phyloP scores from a whole-genome alignment of 495 filamentous ascomycete genomes.

The Tirmania nivea region DNA sequence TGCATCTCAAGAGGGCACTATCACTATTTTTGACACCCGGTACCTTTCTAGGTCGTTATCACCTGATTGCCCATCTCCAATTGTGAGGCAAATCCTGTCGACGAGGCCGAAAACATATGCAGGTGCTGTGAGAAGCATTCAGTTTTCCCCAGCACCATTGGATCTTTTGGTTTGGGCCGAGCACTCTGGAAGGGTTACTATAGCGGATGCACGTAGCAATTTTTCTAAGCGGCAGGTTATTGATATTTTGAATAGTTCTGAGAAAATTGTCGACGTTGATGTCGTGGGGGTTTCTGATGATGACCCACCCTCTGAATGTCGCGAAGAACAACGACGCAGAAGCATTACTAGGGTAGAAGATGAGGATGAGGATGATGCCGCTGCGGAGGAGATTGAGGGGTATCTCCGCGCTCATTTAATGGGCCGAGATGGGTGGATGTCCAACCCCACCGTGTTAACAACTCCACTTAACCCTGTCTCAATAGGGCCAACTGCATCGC shows the following conservation, averaged over 20 bases:
- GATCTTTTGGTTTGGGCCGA: conserved; percentile 90
- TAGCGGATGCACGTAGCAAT: conserved; percentile 61
- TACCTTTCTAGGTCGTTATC: conserved; percentile 22
- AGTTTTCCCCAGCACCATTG: conserved; percentile 72
- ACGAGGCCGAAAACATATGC: conserved; percentile 35
- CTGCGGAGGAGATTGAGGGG: neutral
- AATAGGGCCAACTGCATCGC: neutral
- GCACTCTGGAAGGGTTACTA: conserved; percentile 59
- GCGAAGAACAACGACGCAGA: conserved; percentile 7
- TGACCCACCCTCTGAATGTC: conserved; percentile 9
- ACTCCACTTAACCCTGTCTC: no score
- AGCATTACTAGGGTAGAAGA: conserved; percentile 10
- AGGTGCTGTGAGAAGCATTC: conserved; percentile 76
- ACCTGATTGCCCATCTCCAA: conserved; percentile 12
- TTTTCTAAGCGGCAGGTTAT: conserved; percentile 52
- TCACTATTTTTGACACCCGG: conserved; percentile 42
- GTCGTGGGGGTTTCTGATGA: conserved; percentile 9
- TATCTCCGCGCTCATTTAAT: neutral
- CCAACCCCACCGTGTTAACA: no score
- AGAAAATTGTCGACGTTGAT: conserved; percentile 13
- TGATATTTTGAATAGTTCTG: conserved; percentile 15
- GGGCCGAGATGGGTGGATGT: neutral
- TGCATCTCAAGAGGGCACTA: conserved; percentile 48
- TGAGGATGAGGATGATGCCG: conserved; percentile 10
- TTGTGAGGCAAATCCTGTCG: conserved; percentile 30